Conservation (phyloP, 306 rosid genomes). For the Vachellia collinsii region DNA sequence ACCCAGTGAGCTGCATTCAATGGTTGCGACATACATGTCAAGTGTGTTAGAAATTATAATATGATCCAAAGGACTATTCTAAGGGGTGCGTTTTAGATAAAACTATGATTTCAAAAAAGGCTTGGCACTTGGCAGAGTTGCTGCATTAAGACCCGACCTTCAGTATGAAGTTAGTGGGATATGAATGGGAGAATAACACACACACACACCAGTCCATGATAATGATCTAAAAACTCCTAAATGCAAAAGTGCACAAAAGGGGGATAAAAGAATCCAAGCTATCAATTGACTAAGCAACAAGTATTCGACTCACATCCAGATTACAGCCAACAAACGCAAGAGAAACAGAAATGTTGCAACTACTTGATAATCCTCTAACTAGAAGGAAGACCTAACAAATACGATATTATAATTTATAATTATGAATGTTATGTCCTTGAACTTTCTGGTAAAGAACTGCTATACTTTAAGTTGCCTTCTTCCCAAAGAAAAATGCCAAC, state of each 20-base stretch:
- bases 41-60: neutral
- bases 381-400: conserved; percentile 7
- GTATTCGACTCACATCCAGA: neutral
- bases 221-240: conserved; percentile 2
- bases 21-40: conserved; percentile 18
- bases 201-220: neutral
- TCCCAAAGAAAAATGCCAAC: conserved; percentile 1
- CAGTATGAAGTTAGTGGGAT: conserved; percentile 3
- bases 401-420: conserved; percentile 3
- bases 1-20: conserved; percentile 66
- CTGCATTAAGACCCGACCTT: conserved; percentile 6
- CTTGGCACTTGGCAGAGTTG: neutral
- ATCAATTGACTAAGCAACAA: conserved; percentile 1
- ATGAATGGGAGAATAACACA: neutral
- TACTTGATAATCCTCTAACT: neutral
- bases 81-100: neutral
- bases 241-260: neutral
- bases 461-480: neutral
- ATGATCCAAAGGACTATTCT: neutral
- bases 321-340: conserved; percentile 21
- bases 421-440: neutral
- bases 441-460: conserved; percentile 9
- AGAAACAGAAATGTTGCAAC: conserved; percentile 18
- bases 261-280: conserved; percentile 8
- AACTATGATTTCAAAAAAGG: neutral